A percentile compares a stretch with the other conserved stretches of the same genome.
These are phyloP conservation scores for Aureobasidium sp. DNA, from an alignment of 2,329 filamentous ascomycete species.

Conservation along the genomic window DNA sequence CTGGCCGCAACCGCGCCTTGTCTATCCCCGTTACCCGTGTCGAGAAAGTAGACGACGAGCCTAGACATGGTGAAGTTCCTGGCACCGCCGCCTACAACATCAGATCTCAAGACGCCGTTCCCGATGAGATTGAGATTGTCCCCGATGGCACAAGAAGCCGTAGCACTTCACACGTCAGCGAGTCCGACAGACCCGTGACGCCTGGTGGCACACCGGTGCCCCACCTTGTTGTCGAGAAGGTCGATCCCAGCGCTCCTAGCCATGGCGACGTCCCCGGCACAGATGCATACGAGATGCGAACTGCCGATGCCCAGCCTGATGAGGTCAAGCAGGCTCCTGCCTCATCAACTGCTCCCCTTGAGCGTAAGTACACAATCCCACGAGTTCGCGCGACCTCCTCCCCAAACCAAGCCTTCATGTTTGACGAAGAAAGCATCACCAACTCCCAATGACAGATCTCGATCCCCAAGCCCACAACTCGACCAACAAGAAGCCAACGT, in stretches of 20 bases:
- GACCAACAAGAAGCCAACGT: constrained; percentile 5
- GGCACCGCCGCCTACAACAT: constrained; percentile 55
- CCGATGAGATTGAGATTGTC: constrained; percentile 57
- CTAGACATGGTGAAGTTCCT: constrained; percentile 55
- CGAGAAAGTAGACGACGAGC: constrained; percentile 54
- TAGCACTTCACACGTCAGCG: constrained; percentile 31
- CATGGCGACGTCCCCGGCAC: constrained; percentile 59
- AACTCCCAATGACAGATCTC: constrained; percentile 45
- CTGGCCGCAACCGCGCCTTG: constrained; percentile 5
- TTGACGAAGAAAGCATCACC: constrained; percentile 57
- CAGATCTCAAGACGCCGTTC: constrained; percentile 53
- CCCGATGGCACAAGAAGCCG: constrained; percentile 37
- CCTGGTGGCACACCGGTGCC: constrained; percentile 50
- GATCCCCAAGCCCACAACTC: constrained; percentile 16
- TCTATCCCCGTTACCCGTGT: constrained; percentile 54
- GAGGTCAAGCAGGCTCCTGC: constrained; percentile 45
- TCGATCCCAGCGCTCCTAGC: constrained; percentile 50
- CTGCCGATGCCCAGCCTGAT: constrained; percentile 54
- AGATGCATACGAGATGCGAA: constrained; percentile 48
- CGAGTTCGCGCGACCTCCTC: constrained; percentile 2
- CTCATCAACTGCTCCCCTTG: constrained; percentile 37
- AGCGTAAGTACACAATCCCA: constrained; percentile 47
- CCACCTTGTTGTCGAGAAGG: constrained; percentile 54
- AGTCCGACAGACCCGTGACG: constrained; percentile 40
- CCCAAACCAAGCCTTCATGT: constrained; percentile 25